A percentile compares a stretch with the other conserved stretches of the same genome.
Conservation (phyloP, 2,329 filamentous ascomycete species). For the Paraconiothyrium sp. region DNA sequence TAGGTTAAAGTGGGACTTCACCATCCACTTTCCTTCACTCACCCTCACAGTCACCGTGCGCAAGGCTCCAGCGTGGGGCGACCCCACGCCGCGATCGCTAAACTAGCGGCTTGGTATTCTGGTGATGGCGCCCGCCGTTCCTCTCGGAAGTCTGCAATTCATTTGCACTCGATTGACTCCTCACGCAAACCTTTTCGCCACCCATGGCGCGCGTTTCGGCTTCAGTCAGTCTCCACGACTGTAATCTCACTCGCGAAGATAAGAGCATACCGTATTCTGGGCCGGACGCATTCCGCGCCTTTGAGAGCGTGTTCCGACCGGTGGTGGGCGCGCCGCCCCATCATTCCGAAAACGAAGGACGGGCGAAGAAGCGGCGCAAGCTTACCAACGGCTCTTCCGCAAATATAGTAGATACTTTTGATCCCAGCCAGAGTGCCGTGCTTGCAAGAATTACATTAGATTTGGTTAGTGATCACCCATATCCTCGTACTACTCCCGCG, state of each 20-base stretch:
- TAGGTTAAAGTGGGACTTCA: no score
- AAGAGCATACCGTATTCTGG: not conserved
- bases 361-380: slow-evolving; percentile 42
- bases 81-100: slow-evolving; percentile 9
- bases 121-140: slow-evolving; percentile 1
- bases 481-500: not conserved
- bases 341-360: slow-evolving; percentile 21
- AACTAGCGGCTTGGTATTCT: slow-evolving; percentile 30
- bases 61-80: slow-evolving; percentile 1
- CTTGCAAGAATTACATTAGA: slow-evolving; percentile 38
- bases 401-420: slow-evolving; percentile 17
- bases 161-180: slow-evolving; percentile 6
- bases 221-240: slow-evolving; percentile 27
- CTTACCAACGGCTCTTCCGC: slow-evolving; percentile 21
- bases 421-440: slow-evolving; percentile 36
- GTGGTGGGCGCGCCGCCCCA: slow-evolving; percentile 5
- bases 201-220: slow-evolving; percentile 33
- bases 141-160: slow-evolving; percentile 4
- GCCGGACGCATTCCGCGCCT: not conserved
- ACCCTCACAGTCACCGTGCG: not conserved
- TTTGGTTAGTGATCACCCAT: slow-evolving; percentile 31
- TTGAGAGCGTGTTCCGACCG: slow-evolving; percentile 28
- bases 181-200: slow-evolving; percentile 5
- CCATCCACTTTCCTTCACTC: not conserved
- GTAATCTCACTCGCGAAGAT: not conserved